Evolutionary conservation across 179 eudicot genomes (phyloP).

Genomic region (Pouteria campechiana): DNA sequence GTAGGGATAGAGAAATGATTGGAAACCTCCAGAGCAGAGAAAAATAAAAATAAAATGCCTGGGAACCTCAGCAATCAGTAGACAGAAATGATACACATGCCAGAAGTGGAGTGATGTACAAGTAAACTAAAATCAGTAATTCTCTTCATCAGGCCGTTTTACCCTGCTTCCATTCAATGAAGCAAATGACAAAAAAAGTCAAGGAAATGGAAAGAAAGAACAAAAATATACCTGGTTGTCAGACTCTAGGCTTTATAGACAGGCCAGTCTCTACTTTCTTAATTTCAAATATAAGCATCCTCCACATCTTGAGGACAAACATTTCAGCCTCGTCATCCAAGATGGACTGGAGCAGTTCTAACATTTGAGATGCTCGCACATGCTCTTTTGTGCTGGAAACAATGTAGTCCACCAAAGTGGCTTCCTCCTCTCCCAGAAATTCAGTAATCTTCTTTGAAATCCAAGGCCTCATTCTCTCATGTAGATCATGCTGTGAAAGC

Average conservation of each 20-base stretch:
- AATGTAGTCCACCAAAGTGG: constrained; percentile 77
- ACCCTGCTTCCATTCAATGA: background rate
- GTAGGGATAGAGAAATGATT: too few species aligned
- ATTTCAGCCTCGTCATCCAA: constrained; percentile 97
- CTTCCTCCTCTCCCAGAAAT: constrained; percentile 89
- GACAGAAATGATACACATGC: too few species aligned
- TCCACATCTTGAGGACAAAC: constrained; percentile 99
- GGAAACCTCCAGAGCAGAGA: too few species aligned
- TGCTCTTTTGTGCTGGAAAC: constrained; percentile 70
- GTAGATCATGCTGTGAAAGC: constrained; percentile 55
- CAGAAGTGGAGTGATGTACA: too few species aligned
- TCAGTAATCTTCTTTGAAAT: constrained; percentile 88
- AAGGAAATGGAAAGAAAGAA: background rate
- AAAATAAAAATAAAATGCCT: too few species aligned
- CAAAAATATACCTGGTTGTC: constrained; percentile 5
- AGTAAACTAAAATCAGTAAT: too few species aligned
- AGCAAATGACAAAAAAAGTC: background rate
- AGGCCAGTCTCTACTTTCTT: constrained; percentile 86
- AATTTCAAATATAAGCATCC: constrained; percentile 95
- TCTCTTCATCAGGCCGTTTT: too few species aligned
- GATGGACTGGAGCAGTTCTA: constrained; percentile 68
- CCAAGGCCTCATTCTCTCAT: constrained; percentile 95
- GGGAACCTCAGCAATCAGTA: too few species aligned
- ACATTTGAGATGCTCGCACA: constrained; percentile 65
- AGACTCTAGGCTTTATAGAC: constrained; percentile 37